Conservation (phyloP, 768 basidiomycete species). For the Russula olivacea region DNA sequence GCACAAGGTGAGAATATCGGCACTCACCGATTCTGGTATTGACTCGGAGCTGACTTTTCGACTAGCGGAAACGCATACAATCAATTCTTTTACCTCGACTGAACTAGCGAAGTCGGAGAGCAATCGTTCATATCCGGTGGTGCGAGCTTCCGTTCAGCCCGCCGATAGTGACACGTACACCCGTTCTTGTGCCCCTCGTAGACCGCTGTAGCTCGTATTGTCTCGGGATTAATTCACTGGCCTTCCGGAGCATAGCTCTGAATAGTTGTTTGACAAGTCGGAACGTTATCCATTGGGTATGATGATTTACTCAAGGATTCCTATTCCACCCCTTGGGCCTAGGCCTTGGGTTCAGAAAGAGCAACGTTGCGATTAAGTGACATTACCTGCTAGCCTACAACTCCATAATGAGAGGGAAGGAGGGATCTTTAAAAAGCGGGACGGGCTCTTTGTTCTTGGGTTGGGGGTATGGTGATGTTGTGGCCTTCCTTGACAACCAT, state of each 20-base stretch:
- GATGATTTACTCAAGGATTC: not conserved
- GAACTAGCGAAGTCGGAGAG: not conserved
- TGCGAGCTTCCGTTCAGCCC: too few relatives aligned
- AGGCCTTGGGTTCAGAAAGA: not conserved
- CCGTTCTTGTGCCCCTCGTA: not conserved
- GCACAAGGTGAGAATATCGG: not conserved
- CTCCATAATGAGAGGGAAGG: not conserved
- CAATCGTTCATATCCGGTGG: not conserved
- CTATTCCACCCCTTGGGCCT: not conserved
- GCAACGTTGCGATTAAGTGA: not conserved
- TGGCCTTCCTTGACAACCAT: not conserved
- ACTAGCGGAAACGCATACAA: not conserved
- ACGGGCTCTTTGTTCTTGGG: not conserved
- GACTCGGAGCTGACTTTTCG: not conserved
- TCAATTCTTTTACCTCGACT: not conserved
- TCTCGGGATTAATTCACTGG: not conserved
- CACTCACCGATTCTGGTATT: not conserved
- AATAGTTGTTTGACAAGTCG: not conserved
- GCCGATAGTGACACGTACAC: too few relatives aligned
- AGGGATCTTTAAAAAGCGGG: not conserved
- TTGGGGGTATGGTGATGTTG: not conserved
- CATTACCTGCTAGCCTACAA: not conserved
- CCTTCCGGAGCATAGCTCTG: not conserved
- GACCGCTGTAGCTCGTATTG: not conserved
- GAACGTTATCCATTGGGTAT: too few relatives aligned